phyloP scores from a whole-genome alignment of 176 grass and related monocot species.

The Panicum miliaceum region DNA sequence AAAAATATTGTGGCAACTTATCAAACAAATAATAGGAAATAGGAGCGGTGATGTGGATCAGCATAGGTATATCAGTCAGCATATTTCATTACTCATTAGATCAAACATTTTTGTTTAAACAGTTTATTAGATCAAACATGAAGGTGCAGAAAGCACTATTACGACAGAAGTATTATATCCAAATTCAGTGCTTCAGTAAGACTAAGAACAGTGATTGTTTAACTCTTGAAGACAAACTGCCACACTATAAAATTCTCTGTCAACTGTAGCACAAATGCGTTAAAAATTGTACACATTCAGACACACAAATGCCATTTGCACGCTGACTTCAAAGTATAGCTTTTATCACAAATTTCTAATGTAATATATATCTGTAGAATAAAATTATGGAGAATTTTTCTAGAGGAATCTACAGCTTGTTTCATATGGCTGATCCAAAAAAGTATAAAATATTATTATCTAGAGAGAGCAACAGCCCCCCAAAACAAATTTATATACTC shows the following conservation, averaged over 20 bases:
- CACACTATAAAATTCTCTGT: background rate
- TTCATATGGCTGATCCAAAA: background rate
- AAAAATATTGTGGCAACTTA: background rate
- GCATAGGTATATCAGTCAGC: background rate
- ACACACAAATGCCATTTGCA: background rate
- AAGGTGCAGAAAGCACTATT: background rate
- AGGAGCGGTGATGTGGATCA: background rate
- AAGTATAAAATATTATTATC: conserved; percentile 1
- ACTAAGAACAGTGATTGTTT: background rate
- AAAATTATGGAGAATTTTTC: background rate
- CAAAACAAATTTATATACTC: background rate
- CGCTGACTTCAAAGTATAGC: background rate
- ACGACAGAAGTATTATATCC: background rate
- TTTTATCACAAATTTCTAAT: background rate
- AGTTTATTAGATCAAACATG: background rate
- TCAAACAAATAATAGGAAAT: background rate
- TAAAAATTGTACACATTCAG: background rate
- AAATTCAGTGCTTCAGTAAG: background rate
- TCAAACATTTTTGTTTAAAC: too few relatives aligned
- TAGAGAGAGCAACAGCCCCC: background rate
- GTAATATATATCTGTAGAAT: background rate
- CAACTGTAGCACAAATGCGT: background rate
- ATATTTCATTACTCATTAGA: background rate
- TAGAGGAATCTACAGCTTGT: background rate
- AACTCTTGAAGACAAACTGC: background rate